phyloP scores from a whole-genome alignment of 2,329 filamentous ascomycete species.

The Acephala macrosclerotiorum region DNA sequence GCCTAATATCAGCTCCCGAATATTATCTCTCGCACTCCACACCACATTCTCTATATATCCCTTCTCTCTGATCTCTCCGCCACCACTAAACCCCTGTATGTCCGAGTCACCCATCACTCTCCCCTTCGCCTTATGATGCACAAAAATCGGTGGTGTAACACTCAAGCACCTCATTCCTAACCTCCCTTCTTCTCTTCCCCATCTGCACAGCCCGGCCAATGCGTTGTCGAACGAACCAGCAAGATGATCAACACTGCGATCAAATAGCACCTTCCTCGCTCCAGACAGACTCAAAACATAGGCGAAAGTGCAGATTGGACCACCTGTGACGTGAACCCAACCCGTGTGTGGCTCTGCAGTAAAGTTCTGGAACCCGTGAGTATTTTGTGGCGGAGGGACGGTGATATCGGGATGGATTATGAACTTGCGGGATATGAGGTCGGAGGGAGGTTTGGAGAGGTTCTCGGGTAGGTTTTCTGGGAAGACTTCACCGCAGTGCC shows the following conservation, averaged over 20 bases:
- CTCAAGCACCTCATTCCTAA: slow-evolving; percentile 44
- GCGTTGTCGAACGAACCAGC: slow-evolving; percentile 45
- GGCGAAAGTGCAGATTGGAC: slow-evolving; percentile 46
- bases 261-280: slow-evolving; percentile 58
- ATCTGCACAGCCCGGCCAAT: slow-evolving; percentile 43
- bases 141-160: slow-evolving; percentile 46
- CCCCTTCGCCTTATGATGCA: slow-evolving; percentile 46
- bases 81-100: slow-evolving; percentile 38
- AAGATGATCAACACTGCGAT: slow-evolving; percentile 55
- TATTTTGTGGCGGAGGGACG: slow-evolving; percentile 33
- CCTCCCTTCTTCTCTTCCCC: slow-evolving; percentile 33
- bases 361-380: slow-evolving; percentile 22
- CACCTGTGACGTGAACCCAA: slow-evolving; percentile 40
- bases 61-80: slow-evolving; percentile 27
- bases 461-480: slow-evolving; percentile 22
- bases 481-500: slow-evolving; percentile 46
- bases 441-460: slow-evolving; percentile 10
- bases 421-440: slow-evolving; percentile 29
- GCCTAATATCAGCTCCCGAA: neutral
- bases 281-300: slow-evolving; percentile 44
- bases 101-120: slow-evolving; percentile 43
- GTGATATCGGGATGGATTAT: slow-evolving; percentile 39
- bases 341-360: slow-evolving; percentile 33
- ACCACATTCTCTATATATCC: slow-evolving; percentile 45
- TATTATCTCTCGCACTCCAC: slow-evolving; percentile 41